phyloP scores from a whole-genome alignment of 106 monocot genomes.

The Ottelia alismoides region DNA sequence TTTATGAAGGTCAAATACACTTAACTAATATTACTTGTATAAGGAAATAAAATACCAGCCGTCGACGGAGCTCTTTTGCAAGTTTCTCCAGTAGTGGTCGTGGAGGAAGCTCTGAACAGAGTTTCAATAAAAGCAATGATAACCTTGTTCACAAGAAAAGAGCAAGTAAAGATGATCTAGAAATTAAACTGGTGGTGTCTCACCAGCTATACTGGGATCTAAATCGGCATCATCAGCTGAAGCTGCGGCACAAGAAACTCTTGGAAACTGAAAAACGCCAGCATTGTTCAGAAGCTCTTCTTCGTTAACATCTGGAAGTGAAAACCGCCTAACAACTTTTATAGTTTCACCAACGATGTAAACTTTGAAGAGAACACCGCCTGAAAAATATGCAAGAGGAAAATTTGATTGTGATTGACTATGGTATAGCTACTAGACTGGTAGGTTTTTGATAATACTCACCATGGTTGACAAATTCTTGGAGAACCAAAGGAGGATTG shows the following conservation, averaged over 20 bases:
- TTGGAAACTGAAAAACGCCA: conserved; percentile 65
- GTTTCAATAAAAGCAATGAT: background rate
- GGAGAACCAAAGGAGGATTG: conserved; percentile 85
- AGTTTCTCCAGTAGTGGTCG: conserved; percentile 71
- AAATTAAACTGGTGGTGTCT: background rate
- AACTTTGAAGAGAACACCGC: conserved; percentile 87
- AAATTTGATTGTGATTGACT: background rate
- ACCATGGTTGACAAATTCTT: conserved; percentile 98
- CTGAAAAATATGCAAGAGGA: conserved; percentile 13
- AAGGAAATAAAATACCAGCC: conserved; percentile 33
- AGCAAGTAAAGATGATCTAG: background rate
- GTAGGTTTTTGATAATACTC: background rate
- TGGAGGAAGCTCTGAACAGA: conserved; percentile 59
- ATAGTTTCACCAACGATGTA: conserved; percentile 81
- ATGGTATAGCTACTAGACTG: background rate
- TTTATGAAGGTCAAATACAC: background rate
- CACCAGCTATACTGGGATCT: conserved; percentile 70
- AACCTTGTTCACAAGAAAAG: background rate
- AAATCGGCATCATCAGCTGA: conserved; percentile 82
- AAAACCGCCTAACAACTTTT: conserved; percentile 75
- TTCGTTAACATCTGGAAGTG: conserved; percentile 67
- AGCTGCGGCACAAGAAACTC: conserved; percentile 91
- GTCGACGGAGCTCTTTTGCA: conserved; percentile 62
- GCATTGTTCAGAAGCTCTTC: conserved; percentile 34
- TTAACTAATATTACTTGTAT: background rate